These are phyloP conservation scores for Botryobasidium botryosum DNA, from an alignment of 768 basidiomycete species.

Conservation along the genomic window DNA sequence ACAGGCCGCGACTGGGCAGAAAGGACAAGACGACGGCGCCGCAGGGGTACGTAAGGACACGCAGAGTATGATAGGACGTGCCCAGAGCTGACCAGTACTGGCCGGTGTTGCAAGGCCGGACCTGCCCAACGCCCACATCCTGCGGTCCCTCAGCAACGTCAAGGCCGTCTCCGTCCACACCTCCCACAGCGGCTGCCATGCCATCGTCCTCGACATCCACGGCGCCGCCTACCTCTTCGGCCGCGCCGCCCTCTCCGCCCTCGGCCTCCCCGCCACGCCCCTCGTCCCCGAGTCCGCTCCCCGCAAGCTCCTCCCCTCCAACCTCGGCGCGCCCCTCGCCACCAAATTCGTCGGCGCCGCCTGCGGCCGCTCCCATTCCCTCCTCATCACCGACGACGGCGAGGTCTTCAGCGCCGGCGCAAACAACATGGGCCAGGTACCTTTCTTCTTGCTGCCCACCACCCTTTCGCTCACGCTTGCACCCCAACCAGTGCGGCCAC, in stretches of 20 bases:
- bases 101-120: too few relatives aligned
- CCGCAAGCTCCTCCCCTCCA: conserved; percentile 35
- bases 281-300: conserved; percentile 61
- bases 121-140: conserved; percentile 72
- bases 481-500: conserved; percentile 46
- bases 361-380: conserved; percentile 63
- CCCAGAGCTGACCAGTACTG: too few relatives aligned
- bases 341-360: conserved; percentile 66
- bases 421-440: conserved; percentile 69
- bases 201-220: conserved; percentile 50
- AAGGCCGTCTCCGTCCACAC: conserved; percentile 54
- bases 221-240: conserved; percentile 87
- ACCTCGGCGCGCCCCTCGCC: conserved; percentile 41
- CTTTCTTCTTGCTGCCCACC: conserved; percentile 12
- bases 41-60: too few relatives aligned
- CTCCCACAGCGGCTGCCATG: conserved; percentile 61
- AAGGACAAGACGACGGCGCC: too few relatives aligned
- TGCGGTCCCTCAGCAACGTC: conserved; percentile 75
- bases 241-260: conserved; percentile 50
- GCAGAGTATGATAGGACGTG: too few relatives aligned
- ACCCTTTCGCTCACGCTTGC: not conserved
- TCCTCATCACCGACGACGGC: conserved; percentile 71
- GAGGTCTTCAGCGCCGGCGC: conserved; percentile 69
- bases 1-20: too few relatives aligned
- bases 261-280: conserved; percentile 40